A percentile compares a stretch with the other conserved stretches of the same genome.
Conservation (phyloP, 2,329 filamentous ascomycete genomes). For the Aspergillus arachidicola region DNA sequence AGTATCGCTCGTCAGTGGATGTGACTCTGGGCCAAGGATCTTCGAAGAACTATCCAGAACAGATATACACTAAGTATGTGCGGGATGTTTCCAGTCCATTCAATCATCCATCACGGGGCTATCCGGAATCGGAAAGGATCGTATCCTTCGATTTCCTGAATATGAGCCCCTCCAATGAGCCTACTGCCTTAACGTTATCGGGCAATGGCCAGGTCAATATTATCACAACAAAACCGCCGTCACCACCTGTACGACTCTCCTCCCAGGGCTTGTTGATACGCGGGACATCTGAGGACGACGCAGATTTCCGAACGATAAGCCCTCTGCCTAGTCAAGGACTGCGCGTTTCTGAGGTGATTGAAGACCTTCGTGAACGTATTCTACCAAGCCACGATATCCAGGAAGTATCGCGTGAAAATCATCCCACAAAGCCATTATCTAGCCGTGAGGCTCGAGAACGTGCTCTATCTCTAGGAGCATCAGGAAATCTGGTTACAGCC, state of each 20-base stretch:
- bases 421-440: conserved; percentile 29
- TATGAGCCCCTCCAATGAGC: conserved; percentile 48
- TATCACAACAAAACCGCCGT: conserved; percentile 49
- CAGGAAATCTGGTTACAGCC: conserved; percentile 33
- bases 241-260: conserved; percentile 41
- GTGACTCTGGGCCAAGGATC: conserved; percentile 44
- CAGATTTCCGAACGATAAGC: conserved; percentile 34
- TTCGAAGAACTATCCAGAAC: conserved; percentile 44
- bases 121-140: conserved; percentile 51
- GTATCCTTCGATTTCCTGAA: conserved; percentile 65
- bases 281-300: conserved; percentile 29
- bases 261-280: conserved; percentile 39
- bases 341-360: conserved; percentile 33
- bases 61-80: conserved; percentile 49
- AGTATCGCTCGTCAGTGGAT: conserved; percentile 41
- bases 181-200: conserved; percentile 56
- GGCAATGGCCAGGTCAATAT: conserved; percentile 55
- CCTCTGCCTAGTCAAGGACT: conserved; percentile 32
- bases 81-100: conserved; percentile 49
- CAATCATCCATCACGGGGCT: conserved; percentile 47
- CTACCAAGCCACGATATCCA: conserved; percentile 20
- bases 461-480: conserved; percentile 32
- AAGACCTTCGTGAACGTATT: conserved; percentile 31
- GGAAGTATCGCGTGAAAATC: conserved; percentile 1
- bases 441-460: conserved; percentile 44